These are phyloP conservation scores for Eucalyptus cloeziana DNA, from an alignment of 345 rosid genomes.

Conservation along the genomic window DNA sequence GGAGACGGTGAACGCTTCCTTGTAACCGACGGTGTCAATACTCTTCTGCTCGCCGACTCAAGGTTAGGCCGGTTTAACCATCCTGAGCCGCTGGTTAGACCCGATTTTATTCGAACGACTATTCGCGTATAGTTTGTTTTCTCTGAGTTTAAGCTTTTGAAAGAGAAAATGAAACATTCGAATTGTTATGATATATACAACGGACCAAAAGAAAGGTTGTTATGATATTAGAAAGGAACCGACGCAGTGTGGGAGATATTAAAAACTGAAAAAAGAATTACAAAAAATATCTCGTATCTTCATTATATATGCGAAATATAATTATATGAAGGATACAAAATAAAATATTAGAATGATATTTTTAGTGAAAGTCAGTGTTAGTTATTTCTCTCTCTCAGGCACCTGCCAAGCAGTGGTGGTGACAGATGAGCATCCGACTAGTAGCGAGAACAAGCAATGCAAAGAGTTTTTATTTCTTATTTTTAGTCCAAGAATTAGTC, in stretches of 20 bases:
- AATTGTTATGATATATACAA: too few species aligned
- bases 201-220: too few species aligned
- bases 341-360: neutral
- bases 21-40: neutral
- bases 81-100: neutral
- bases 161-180: neutral
- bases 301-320: neutral
- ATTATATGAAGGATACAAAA: neutral
- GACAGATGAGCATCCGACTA: too few species aligned
- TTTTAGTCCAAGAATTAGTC: too few species aligned
- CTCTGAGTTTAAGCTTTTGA: neutral
- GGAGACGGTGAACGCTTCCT: neutral
- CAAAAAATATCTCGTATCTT: neutral
- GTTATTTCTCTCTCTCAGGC: neutral
- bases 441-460: neutral
- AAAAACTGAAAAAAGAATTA: neutral
- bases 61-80: neutral
- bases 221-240: too few species aligned
- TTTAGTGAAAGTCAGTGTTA: neutral
- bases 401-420: fast-evolving
- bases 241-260: too few species aligned
- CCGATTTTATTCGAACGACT: neutral
- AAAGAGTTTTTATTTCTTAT: too few species aligned
- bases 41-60: neutral
- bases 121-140: too few species aligned